These are phyloP conservation scores for Knufia fluminis DNA, from an alignment of 2,329 filamentous ascomycete genomes.

Conservation along the genomic window DNA sequence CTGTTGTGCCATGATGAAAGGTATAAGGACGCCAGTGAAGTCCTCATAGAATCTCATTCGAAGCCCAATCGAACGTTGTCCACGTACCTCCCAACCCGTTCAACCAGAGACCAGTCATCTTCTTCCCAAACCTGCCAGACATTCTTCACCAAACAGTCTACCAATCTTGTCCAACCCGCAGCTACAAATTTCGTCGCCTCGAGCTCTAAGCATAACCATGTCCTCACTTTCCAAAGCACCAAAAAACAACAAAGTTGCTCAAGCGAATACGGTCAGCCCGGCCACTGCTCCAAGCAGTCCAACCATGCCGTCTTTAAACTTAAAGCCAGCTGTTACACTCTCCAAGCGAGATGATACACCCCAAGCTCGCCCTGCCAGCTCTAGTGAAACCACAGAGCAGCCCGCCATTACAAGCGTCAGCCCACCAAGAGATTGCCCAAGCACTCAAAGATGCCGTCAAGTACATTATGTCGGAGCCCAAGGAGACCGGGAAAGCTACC, in stretches of 20 bases:
- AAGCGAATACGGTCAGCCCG: neutral
- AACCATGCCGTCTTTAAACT: conserved; percentile 4
- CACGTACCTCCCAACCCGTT: conserved; percentile 7
- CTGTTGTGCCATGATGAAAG: conserved; percentile 7
- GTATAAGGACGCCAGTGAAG: conserved; percentile 5
- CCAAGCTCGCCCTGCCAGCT: neutral
- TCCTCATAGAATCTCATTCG: conserved; percentile 1
- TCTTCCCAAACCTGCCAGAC: conserved; percentile 7
- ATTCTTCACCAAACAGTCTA: conserved; percentile 3
- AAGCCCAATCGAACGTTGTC: conserved; percentile 6
- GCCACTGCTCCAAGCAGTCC: conserved; percentile 6
- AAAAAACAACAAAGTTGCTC: conserved; percentile 6
- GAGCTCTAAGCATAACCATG: conserved; percentile 4
- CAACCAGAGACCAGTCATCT: conserved; percentile 7
- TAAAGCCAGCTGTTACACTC: conserved; percentile 1
- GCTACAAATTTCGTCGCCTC: neutral
- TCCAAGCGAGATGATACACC: conserved; percentile 1
- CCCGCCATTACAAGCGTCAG: neutral
- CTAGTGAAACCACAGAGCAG: neutral
- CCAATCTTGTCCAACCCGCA: neutral
- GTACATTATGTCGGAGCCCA: conserved; percentile 5
- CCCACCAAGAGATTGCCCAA: conserved; percentile 2
- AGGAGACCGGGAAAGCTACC: conserved; percentile 1
- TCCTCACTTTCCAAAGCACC: conserved; percentile 4
- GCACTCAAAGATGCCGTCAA: conserved; percentile 3